These are phyloP conservation scores for Dendrobium officinale DNA, from an alignment of 106 monocot genomes.

Conservation along the genomic window DNA sequence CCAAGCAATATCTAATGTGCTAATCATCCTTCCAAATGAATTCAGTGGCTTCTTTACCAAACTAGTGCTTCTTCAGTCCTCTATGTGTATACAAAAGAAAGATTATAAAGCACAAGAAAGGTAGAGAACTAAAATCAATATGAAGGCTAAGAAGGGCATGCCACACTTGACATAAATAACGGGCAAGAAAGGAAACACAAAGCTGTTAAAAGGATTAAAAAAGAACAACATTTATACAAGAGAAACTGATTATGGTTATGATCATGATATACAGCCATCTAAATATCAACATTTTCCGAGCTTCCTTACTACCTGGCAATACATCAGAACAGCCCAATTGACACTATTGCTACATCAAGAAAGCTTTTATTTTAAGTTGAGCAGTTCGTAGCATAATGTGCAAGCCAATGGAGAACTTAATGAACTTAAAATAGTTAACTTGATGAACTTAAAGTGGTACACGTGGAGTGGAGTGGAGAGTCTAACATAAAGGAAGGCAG, in stretches of 20 bases:
- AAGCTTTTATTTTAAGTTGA: background rate
- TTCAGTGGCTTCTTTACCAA: too few relatives aligned
- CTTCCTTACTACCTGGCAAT: background rate
- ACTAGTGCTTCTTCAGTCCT: background rate
- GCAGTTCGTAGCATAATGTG: too few relatives aligned
- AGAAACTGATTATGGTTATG: background rate
- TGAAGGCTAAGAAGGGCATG: background rate
- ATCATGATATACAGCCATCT: background rate
- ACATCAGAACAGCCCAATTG: background rate
- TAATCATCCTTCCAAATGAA: background rate
- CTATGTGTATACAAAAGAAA: background rate
- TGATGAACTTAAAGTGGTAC: background rate
- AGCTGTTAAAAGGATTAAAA: background rate
- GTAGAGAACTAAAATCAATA: background rate
- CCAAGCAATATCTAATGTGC: background rate
- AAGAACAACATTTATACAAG: background rate
- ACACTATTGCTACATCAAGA: background rate
- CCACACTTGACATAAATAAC: background rate
- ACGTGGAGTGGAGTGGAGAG: background rate
- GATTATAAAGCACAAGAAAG: background rate
- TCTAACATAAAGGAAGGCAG: background rate
- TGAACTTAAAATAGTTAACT: too few relatives aligned
- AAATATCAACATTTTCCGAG: background rate
- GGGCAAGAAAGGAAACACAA: background rate
- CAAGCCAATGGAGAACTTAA: too few relatives aligned